These are phyloP conservation scores for Calonectria pseudoturangicola DNA, from an alignment of 2,329 filamentous ascomycete genomes.

Conservation along the genomic window DNA sequence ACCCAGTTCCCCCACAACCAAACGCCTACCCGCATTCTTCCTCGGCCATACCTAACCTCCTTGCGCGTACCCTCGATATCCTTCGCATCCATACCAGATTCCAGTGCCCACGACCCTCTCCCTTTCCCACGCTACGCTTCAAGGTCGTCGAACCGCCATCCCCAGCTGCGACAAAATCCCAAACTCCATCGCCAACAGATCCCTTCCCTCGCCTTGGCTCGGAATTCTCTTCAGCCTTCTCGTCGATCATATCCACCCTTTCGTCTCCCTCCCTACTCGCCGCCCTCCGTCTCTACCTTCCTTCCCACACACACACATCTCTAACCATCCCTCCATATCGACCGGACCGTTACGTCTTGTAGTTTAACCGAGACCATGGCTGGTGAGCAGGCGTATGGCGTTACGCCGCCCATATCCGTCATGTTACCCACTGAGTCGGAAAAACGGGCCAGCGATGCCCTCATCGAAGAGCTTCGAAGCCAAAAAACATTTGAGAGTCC, in stretches of 20 bases:
- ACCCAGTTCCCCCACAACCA: not conserved
- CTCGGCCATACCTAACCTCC: conserved; percentile 27
- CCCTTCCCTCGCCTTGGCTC: conserved; percentile 8
- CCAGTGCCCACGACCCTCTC: conserved; percentile 21
- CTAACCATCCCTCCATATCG: conserved; percentile 22
- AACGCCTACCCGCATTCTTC: conserved; percentile 24
- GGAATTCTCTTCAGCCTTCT: conserved; percentile 23
- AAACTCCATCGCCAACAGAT: conserved; percentile 2
- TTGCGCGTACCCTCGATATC: conserved; percentile 23
- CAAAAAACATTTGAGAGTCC: conserved; percentile 95
- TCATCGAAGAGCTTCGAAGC: conserved; percentile 88
- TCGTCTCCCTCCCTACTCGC: conserved; percentile 15
- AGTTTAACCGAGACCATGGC: conserved; percentile 56
- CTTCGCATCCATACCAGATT: conserved; percentile 32
- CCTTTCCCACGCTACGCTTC: conserved; percentile 1
- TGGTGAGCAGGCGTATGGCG: conserved; percentile 71
- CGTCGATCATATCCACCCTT: conserved; percentile 23
- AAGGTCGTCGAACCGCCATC: not conserved
- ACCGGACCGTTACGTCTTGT: conserved; percentile 17
- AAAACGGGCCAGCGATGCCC: conserved; percentile 83
- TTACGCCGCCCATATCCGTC: conserved; percentile 89
- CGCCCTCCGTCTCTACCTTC: conserved; percentile 11
- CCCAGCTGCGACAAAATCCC: conserved; percentile 20
- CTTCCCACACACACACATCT: not conserved
- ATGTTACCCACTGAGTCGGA: conserved; percentile 86